Base-by-base conservation (phyloP, 768 basidiomycete species). In the Phlebiopsis flavidoalba region DNA sequence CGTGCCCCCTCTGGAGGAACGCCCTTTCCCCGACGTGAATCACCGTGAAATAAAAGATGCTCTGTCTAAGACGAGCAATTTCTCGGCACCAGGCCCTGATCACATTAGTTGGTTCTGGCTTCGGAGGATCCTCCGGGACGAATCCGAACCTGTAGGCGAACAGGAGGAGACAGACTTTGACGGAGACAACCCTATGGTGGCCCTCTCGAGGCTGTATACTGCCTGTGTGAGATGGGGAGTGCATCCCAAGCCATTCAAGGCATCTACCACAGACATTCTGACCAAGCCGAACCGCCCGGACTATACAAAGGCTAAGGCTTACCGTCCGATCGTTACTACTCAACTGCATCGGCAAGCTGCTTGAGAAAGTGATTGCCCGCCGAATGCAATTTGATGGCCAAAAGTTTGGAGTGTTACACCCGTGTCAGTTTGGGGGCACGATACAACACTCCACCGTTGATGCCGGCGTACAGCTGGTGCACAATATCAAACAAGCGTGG, bases 271-370 rank as follows among this genome's bases (percentile, higher is more conserved):
- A 0, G 62, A 70, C 0, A 53, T 67, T 21, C 54, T 71, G 12
- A 62, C 64, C 8, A 70, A 70, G 55, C 66, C 65, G 1, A 49
- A 65, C 45, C 65, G 64, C 51, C 54, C 57, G 10, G 66, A 66
- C 53, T 68, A 67, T 48, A 24, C 59, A 1, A 40, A 57, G 4
- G 56, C 65, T 4, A 68, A 67, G 54, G 64, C 69, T 11, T 71
- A 68, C 53, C 57, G 67, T 19, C 68, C 64, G 7, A 69, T 71
- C 48, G 63, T 65, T 0, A n/a, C 67, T 72, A 0, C 60, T 69
- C 21, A 59, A 65, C 47, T 62, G 53, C 46, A 14, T 72, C 1
- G 67, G 65, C 0, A 72, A 71, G 57, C 61, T 66, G 6, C 37
- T 62, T 7, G 67, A 68, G 50, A 67, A 66, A 50, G 35, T 69